These are phyloP conservation scores for Pichia scutulata DNA, from an alignment of 805 yeast genomes.

Conservation along the genomic window DNA sequence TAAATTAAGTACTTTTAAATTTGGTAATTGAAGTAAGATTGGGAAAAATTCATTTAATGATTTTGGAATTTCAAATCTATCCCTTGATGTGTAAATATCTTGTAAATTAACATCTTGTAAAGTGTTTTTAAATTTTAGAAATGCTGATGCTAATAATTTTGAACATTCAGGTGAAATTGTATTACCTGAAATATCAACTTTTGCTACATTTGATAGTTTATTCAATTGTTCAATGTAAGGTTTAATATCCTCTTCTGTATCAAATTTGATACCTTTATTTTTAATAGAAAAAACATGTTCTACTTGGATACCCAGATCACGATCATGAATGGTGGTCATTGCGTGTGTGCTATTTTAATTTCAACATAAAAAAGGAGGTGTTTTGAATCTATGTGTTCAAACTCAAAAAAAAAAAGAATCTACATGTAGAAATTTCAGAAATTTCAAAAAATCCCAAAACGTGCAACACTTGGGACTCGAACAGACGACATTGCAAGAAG, in stretches of 20 bases:
- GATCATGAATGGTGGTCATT: conserved; percentile 30
- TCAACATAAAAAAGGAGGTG: not conserved
- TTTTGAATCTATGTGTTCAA: not conserved
- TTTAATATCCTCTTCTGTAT: conserved; percentile 62
- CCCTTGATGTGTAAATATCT: conserved; percentile 90
- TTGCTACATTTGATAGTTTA: conserved; percentile 32
- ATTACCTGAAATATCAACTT: conserved; percentile 83
- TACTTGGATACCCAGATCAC: conserved; percentile 34
- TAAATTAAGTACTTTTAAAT: conserved; percentile 67
- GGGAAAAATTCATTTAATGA: conserved; percentile 68
- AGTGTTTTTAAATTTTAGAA: conserved; percentile 35
- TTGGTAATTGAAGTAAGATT: conserved; percentile 59
- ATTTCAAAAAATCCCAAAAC: not conserved
- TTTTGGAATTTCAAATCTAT: conserved; percentile 89
- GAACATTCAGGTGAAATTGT: conserved; percentile 92
- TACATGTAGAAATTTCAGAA: not conserved
- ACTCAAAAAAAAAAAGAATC: not conserved
- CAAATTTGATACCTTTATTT: conserved; percentile 70
- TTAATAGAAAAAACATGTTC: conserved; percentile 53
- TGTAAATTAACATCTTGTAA: conserved; percentile 72
- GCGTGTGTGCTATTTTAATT: not conserved
- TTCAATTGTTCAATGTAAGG: conserved; percentile 57
- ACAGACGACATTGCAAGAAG: not conserved
- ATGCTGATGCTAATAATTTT: conserved; percentile 52
- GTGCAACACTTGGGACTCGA: not conserved